These are phyloP conservation scores for Medicago ruthenica DNA, from an alignment of 306 rosid genomes.

Conservation along the genomic window DNA sequence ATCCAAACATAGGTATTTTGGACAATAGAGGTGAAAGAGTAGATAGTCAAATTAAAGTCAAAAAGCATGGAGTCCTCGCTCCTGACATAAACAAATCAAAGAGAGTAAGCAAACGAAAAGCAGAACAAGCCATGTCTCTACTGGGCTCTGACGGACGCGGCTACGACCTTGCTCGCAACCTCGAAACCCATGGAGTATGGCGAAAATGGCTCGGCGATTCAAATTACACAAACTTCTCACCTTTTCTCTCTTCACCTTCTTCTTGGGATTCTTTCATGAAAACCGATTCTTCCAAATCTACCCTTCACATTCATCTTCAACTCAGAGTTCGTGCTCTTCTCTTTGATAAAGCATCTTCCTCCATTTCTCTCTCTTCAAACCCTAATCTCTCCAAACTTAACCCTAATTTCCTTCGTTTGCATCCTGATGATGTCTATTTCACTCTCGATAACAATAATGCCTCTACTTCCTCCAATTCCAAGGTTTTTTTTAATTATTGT, in stretches of 20 bases:
- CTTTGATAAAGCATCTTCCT: conserved; percentile 79
- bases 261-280: conserved; percentile 84
- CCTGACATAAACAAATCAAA: neutral
- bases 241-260: conserved; percentile 71
- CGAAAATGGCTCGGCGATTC: conserved; percentile 85
- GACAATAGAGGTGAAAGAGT: too few relatives aligned
- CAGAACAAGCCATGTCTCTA: conserved; percentile 69
- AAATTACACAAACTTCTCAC: conserved; percentile 62
- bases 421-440: conserved; percentile 84
- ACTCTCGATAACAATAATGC: conserved; percentile 62
- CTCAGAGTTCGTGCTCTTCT: conserved; percentile 93
- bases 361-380: conserved; percentile 54
- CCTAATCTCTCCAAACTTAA: conserved; percentile 61
- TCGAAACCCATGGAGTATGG: conserved; percentile 75
- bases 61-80: too few relatives aligned
- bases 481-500: conserved; percentile 46
- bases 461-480: conserved; percentile 43
- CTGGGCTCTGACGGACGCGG: conserved; percentile 92
- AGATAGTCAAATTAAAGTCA: too few relatives aligned
- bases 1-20: too few relatives aligned
- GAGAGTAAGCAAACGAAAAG: neutral
- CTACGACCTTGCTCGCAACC: conserved; percentile 78
- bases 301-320: conserved; percentile 77
- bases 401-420: conserved; percentile 61
- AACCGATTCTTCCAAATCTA: conserved; percentile 68